A percentile compares a stretch with the other conserved stretches of the same genome.
phyloP scores from a whole-genome alignment of 495 filamentous ascomycete species.

The Rostrohypoxylon terebratum region DNA sequence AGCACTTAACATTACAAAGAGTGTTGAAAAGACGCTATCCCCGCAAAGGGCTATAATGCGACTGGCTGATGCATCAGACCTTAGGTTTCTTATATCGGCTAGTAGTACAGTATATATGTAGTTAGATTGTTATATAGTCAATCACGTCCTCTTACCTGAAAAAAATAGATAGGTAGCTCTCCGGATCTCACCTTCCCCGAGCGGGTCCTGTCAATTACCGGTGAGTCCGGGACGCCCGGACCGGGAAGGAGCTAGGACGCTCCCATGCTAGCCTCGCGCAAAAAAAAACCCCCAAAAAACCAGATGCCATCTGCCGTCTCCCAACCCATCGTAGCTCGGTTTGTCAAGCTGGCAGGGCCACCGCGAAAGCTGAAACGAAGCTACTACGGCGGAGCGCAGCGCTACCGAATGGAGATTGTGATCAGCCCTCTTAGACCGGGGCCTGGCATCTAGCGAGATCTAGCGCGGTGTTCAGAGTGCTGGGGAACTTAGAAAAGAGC shows the following conservation, averaged over 20 bases:
- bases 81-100: background rate
- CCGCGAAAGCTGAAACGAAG: conserved; percentile 1
- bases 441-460: background rate
- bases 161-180: background rate
- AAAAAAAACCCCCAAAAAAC: background rate
- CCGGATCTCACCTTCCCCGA: conserved; percentile 4
- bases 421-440: conserved; percentile 1
- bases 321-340: background rate
- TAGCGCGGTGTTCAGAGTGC: background rate
- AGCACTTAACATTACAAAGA: background rate
- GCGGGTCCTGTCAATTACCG: conserved; percentile 8
- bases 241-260: background rate
- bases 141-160: background rate
- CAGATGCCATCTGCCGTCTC: too few relatives aligned
- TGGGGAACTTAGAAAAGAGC: background rate
- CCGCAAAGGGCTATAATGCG: background rate
- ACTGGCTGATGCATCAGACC: background rate
- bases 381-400: background rate
- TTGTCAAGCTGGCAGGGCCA: background rate
- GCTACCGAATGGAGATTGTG: conserved; percentile 1
- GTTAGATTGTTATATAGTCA: background rate
- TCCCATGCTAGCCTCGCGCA: background rate
- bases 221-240: conserved; percentile 1
- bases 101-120: background rate
- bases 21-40: background rate